Conservation (phyloP, 2,329 filamentous ascomycete genomes). For the Ophiostoma montium region DNA sequence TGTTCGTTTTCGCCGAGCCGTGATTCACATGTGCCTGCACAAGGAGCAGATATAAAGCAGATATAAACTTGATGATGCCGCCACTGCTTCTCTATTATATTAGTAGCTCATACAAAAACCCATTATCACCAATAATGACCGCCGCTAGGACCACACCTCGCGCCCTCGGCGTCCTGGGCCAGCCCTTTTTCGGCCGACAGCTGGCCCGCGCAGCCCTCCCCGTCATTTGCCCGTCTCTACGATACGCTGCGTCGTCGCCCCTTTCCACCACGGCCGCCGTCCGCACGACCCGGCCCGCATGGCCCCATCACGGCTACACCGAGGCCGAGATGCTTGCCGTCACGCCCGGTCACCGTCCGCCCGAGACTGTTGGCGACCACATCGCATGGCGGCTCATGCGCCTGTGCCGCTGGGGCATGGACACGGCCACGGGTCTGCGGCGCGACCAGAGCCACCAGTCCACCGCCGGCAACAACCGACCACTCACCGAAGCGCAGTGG, state of each 20-base stretch:
- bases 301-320: slow-evolving; percentile 61
- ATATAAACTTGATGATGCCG: too few species aligned
- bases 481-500: slow-evolving; percentile 77
- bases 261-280: slow-evolving; percentile 36
- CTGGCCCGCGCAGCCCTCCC: slow-evolving; percentile 3
- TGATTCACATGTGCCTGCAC: too few species aligned
- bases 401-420: slow-evolving; percentile 64
- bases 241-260: slow-evolving; percentile 8
- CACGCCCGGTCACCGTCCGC: slow-evolving; percentile 60
- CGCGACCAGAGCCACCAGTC: slow-evolving; percentile 70
- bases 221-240: slow-evolving; percentile 3
- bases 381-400: slow-evolving; percentile 66
- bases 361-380: slow-evolving; percentile 61
- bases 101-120: too few species aligned
- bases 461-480: slow-evolving; percentile 38
- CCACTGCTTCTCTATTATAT: too few species aligned
- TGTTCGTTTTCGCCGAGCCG: too few species aligned
- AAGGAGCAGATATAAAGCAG: too few species aligned
- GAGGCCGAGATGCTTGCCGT: slow-evolving; percentile 65
- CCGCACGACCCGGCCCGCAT: slow-evolving; percentile 46
- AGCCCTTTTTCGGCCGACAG: slow-evolving; percentile 5
- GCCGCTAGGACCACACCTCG: slow-evolving; percentile 3
- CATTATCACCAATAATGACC: slow-evolving; percentile 8
- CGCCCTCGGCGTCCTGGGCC: slow-evolving; percentile 2
- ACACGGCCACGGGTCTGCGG: slow-evolving; percentile 58